Base-by-base conservation (phyloP, 2,329 filamentous ascomycete species). In the Fusarium sp. region DNA sequence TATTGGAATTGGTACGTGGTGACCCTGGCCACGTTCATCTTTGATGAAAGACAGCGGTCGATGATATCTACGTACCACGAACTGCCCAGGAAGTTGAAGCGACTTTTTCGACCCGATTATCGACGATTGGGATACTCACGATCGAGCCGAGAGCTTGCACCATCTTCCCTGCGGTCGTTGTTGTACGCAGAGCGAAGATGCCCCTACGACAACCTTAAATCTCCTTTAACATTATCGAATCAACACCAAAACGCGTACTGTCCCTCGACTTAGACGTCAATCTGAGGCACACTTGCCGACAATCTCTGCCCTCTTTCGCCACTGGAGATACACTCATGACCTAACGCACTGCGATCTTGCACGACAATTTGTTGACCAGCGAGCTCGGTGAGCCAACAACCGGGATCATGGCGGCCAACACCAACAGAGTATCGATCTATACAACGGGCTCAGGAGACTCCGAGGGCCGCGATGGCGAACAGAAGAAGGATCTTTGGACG, bases 401-500 rank as follows among this genome's bases (percentile, higher is more conserved):
- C 59, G 66, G 58, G 62, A 69, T 75, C 80, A 89, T 89, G 87
- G 84, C 87, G 77, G 81, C 83, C 76, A 88, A 85, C 79, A 82
- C 84, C 70, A 89, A 90, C 80, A 85, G 89, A 77, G 85, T 86
- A 80, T 90, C 89, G 68, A 90, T 85, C 79, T 90, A 88, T 84
- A 91, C 88, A 70, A 84, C 84, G 77, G 88, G 83, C 74, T 90
- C 86, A 74, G 87, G 87, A 69, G 82, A 83, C n/a, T 85, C 86
- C 65, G 89, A 90, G 55, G 84, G 84, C 77, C 88, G 87, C 74
- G 88, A 90, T 84, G 89, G 86, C 83, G 92, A 93, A 77, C 92
- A 92, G 73, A 95, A 94, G 85, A 94, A 94, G 84, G 94, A 97
- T 81, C 92, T 98, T 83, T 98, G 96, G 96, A 95, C 93, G 70